Percentiles rank a stretch among this genome's conserved stretches.
These are phyloP conservation scores for Akebia trifoliata DNA, from an alignment of 164 flowering plant genomes.

Conservation along the genomic window DNA sequence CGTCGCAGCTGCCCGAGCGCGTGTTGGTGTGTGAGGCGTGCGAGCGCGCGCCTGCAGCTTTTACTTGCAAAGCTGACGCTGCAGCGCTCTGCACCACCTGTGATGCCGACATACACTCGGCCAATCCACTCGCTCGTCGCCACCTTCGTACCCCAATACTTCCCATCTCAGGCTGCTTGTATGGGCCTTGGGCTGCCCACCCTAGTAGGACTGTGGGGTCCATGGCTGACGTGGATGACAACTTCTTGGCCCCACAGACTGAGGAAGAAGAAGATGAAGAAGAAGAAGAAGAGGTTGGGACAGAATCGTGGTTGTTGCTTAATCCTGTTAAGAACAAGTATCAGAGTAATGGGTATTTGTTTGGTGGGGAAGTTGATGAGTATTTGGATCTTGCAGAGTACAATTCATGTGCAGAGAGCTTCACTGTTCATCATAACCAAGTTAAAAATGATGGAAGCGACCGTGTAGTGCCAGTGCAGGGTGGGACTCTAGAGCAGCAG, in stretches of 20 bases:
- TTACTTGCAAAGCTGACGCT: slow-evolving; percentile 83
- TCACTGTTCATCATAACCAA: slow-evolving; percentile 11
- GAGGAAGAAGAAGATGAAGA: slow-evolving; percentile 24
- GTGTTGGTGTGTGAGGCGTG: slow-evolving; percentile 79
- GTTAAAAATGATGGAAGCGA: slow-evolving; percentile 42
- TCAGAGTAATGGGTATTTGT: slow-evolving; percentile 34
- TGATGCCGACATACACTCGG: slow-evolving; percentile 78
- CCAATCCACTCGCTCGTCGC: slow-evolving; percentile 79
- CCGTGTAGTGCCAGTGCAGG: slow-evolving; percentile 57
- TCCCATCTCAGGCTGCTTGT: slow-evolving; percentile 23
- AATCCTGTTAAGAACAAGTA: slow-evolving; percentile 39
- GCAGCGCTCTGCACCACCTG: slow-evolving; percentile 72
- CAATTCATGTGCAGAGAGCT: slow-evolving; percentile 31
- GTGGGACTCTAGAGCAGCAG: slow-evolving; percentile 22
- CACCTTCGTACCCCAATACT: slow-evolving; percentile 69
- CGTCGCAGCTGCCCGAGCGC: slow-evolving; percentile 55
- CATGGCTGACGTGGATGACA: slow-evolving; percentile 9
- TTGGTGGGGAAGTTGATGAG: slow-evolving; percentile 61
- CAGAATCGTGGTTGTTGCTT: slow-evolving; percentile 65
- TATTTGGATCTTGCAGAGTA: slow-evolving; percentile 64
- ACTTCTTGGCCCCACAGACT: slow-evolving; percentile 16
- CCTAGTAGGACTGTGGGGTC: slow-evolving; percentile 10
- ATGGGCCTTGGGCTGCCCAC: slow-evolving; percentile 20
- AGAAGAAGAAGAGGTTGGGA: slow-evolving; percentile 64
- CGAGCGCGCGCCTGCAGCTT: slow-evolving; percentile 69